A percentile compares a stretch with the other conserved stretches of the same genome.
phyloP scores from a whole-genome alignment of 179 eudicot genomes.

The Pouteria campechiana region DNA sequence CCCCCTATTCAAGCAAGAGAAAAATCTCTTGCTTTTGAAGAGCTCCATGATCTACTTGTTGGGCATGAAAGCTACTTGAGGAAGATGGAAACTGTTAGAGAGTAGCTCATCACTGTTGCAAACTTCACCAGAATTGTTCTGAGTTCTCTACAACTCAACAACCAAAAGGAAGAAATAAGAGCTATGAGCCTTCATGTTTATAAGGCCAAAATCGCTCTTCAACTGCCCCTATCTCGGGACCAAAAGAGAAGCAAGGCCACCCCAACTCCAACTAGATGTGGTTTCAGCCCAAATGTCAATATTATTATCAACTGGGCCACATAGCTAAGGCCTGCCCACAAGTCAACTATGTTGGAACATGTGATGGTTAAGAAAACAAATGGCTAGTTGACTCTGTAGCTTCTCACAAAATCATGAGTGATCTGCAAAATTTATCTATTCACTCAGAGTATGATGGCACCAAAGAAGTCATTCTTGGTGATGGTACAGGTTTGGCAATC shows the following conservation, averaged over 20 bases:
- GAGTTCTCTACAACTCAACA: too few species aligned
- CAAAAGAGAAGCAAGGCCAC: background rate
- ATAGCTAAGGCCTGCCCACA: background rate
- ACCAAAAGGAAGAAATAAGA: background rate
- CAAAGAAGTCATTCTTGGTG: background rate
- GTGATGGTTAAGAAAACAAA: background rate
- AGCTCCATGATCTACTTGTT: background rate
- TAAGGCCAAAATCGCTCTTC: background rate
- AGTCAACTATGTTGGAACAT: background rate
- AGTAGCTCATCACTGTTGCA: background rate
- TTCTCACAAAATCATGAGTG: background rate
- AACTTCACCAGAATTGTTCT: too few species aligned
- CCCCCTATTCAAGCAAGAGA: background rate
- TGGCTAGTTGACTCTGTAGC: background rate
- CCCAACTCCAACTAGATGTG: background rate
- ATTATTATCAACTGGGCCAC: too few species aligned
- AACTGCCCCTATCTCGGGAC: background rate
- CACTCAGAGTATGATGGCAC: background rate
- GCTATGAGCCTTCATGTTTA: background rate
- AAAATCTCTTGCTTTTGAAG: background rate
- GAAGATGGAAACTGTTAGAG: background rate
- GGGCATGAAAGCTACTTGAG: background rate
- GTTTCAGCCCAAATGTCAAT: background rate
- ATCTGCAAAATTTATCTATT: background rate
- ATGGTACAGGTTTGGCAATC: too few species aligned